These are phyloP conservation scores for Neopestalotiopsis sp. DNA, from an alignment of 2,329 filamentous ascomycete genomes.

Conservation along the genomic window DNA sequence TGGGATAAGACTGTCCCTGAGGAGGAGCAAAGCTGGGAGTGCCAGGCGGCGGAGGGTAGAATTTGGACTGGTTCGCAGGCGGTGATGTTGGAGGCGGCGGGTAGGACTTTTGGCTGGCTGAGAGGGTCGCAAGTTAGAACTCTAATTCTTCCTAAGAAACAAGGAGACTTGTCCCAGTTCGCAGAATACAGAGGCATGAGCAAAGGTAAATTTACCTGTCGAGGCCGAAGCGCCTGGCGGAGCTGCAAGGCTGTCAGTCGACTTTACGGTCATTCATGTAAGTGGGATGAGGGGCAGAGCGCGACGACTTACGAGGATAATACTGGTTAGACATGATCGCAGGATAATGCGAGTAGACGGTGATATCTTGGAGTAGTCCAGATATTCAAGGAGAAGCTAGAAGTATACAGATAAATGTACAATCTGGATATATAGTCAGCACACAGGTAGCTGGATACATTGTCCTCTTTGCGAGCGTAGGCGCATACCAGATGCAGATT, in stretches of 20 bases:
- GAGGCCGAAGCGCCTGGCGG: conserved; percentile 44
- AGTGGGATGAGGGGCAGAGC: conserved; percentile 8
- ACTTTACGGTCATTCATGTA: conserved; percentile 15
- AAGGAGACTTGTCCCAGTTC: conserved; percentile 13
- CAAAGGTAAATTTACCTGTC: conserved; percentile 31
- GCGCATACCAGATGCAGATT: neutral
- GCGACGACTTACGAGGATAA: conserved; percentile 49
- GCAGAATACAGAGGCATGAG: conserved; percentile 20
- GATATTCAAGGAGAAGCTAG: neutral
- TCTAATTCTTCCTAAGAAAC: conserved; percentile 26
- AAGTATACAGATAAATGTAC: neutral
- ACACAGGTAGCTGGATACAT: conserved; percentile 1
- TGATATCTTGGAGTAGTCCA: neutral
- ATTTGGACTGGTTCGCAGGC: conserved; percentile 49
- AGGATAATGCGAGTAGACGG: neutral
- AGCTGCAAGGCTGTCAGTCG: conserved; percentile 36
- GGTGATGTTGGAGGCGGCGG: conserved; percentile 53
- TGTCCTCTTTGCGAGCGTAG: neutral
- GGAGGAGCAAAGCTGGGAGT: conserved; percentile 39
- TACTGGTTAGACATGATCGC: conserved; percentile 48
- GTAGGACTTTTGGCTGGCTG: conserved; percentile 44
- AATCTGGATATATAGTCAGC: conserved; percentile 6
- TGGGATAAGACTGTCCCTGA: conserved; percentile 38
- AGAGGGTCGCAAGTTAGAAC: neutral
- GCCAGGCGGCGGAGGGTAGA: conserved; percentile 48